Evolutionary conservation across 257 asterid genomes (phyloP).

Genomic region (Ilex aquifolium): DNA sequence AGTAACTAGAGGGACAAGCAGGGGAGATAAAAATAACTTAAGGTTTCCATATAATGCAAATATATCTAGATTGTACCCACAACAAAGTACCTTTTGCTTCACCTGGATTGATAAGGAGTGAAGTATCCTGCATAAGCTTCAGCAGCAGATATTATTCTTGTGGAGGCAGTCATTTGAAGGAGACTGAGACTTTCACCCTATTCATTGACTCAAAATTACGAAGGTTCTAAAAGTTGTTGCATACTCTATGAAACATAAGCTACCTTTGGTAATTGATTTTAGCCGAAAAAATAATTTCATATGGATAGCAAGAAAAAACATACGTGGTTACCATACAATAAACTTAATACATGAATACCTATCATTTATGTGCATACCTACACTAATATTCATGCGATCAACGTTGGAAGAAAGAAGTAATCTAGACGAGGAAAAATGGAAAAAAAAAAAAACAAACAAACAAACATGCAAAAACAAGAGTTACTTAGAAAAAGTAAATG

Average conservation of each 20-base stretch:
- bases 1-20: slow-evolving; percentile 49
- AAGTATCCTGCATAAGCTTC: slow-evolving; percentile 81
- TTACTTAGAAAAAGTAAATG: too few relatives aligned
- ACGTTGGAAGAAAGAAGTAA: too few relatives aligned
- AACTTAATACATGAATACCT: too few relatives aligned
- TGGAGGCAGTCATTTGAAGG: slow-evolving; percentile 35
- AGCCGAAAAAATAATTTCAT: too few relatives aligned
- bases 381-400: too few relatives aligned
- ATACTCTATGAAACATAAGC: neutral
- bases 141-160: slow-evolving; percentile 64
- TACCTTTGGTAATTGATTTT: too few relatives aligned
- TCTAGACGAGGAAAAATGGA: too few relatives aligned
- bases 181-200: slow-evolving; percentile 84
- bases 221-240: slow-evolving; percentile 7
- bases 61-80: slow-evolving; percentile 19
- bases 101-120: slow-evolving; percentile 99
- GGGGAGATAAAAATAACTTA: slow-evolving; percentile 17
- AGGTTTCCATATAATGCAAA: slow-evolving; percentile 24
- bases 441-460: too few relatives aligned
- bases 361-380: too few relatives aligned
- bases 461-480: too few relatives aligned
- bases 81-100: slow-evolving; percentile 78
- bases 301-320: too few relatives aligned
- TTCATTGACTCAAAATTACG: slow-evolving; percentile 9
- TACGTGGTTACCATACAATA: too few relatives aligned